Evolutionary conservation across 257 asterid genomes (phyloP), one percentile per base, ranked within the genome.

Genomic region (Linderniella brevidens): DNA sequence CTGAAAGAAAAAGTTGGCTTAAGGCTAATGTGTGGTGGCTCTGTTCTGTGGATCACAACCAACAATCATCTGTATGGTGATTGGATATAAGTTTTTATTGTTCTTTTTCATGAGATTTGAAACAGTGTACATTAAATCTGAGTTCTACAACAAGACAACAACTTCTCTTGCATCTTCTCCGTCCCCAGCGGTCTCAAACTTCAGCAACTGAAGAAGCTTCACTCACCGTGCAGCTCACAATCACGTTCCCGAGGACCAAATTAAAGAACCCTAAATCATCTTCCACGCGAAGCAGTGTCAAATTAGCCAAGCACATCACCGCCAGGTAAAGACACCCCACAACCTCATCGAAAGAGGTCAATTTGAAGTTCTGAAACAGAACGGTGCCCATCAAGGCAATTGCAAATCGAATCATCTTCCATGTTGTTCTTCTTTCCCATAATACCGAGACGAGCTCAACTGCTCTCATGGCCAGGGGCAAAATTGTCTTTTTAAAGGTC

Each of bases 191-290:
- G 32, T 25, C 62, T 68, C 74, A 75, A 90, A 68, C 47, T 56
- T 68, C 78, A 96, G 84, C 37, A 12, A 53, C 49, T 17, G 15
- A 39, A 46, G 15, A 39, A 46, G 12, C 50, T 15, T 46, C 50
- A 17, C 48, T 43, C 32, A 46, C 50, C 4, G 50, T 2, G 11
- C 50, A 46, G 12, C 50, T 32, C 13, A 16, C 48, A 1, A 46
- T 32, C 32, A 46, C 50, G 19, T 46, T 46, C 4, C 32, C 32
- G 8, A 46, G 7, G 13, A 46, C 13, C 10, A 46, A 46, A 46
- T 46, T 46, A 9, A 46, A 18, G 19, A 46, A 8, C 50, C 50
- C 50, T 17, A 17, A 18, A 46, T 46, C 50, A 12, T 32, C 13
- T 10, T 16, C 8, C n/a, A 20, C 25, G 13, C 17, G 8, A 9